Conservation (phyloP, 345 rosid species). For the Excoecaria cochinchinensis region DNA sequence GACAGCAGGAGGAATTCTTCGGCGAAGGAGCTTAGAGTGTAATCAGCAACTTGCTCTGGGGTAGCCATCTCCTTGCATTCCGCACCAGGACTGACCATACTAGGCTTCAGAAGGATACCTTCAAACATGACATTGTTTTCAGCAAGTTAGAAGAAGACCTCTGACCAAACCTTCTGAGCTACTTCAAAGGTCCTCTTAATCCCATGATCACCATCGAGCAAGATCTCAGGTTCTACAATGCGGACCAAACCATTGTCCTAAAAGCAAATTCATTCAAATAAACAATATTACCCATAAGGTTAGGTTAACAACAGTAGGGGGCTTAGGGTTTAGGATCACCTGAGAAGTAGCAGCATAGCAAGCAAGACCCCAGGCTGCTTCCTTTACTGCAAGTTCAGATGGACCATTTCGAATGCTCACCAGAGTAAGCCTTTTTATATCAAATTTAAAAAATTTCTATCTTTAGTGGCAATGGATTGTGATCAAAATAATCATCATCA, state of each 20-base stretch:
- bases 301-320: no score
- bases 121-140: slow-evolving; percentile 93
- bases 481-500: no score
- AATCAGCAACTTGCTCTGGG: slow-evolving; percentile 74
- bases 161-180: slow-evolving; percentile 90
- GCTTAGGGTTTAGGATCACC: slow-evolving; percentile 44
- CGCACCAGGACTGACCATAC: slow-evolving; percentile 99
- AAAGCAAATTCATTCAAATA: no score
- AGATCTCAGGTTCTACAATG: slow-evolving; percentile 94
- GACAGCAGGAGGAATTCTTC: slow-evolving; percentile 84
- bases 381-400: slow-evolving; percentile 88
- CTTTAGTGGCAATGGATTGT: no score
- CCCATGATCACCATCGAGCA: slow-evolving; percentile 90
- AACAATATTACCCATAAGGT: no score
- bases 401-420: slow-evolving; percentile 99
- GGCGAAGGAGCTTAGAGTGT: slow-evolving; percentile 89
- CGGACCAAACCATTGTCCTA: slow-evolving; percentile 97
- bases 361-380: slow-evolving; percentile 99
- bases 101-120: slow-evolving; percentile 93
- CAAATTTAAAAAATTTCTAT: background rate
- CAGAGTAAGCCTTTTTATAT: slow-evolving; percentile 67
- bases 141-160: slow-evolving; percentile 90
- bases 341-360: slow-evolving; percentile 91
- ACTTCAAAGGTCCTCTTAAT: slow-evolving; percentile 91
- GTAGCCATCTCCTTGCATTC: slow-evolving; percentile 84